Evolutionary conservation across 1,139 yeast genomes (phyloP).

Genomic region (Pichia sp.): DNA sequence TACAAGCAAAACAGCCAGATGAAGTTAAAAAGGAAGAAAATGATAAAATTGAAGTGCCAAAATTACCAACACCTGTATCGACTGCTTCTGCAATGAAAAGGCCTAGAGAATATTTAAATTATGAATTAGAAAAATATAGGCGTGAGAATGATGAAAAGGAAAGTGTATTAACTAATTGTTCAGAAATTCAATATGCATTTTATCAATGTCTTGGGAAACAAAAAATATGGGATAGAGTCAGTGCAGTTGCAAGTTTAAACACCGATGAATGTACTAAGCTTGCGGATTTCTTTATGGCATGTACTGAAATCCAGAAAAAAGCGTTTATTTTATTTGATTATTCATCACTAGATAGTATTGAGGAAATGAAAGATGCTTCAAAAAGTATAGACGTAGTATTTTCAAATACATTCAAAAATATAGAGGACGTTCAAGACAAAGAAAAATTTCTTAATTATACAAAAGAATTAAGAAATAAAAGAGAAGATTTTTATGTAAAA

Average conservation of each 20-base stretch:
- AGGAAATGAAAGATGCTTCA: constrained; percentile 25
- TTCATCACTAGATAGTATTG: constrained; percentile 22
- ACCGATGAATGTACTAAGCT: constrained; percentile 22
- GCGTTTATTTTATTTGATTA: constrained; percentile 29
- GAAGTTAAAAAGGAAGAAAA: background rate
- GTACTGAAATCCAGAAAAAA: constrained; percentile 27
- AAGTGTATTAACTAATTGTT: constrained; percentile 28
- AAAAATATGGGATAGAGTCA: constrained; percentile 15
- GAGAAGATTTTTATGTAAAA: constrained; percentile 26
- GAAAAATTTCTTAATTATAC: constrained; percentile 21
- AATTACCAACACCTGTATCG: constrained; percentile 7
- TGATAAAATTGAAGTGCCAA: background rate
- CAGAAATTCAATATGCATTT: constrained; percentile 27
- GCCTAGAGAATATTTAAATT: constrained; percentile 13
- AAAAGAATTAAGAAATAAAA: constrained; percentile 22
- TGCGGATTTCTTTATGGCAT: constrained; percentile 27
- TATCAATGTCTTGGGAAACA: constrained; percentile 23
- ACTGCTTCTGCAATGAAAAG: constrained; percentile 6
- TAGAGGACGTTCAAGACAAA: constrained; percentile 25
- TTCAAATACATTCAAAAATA: constrained; percentile 20
- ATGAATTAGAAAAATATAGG: constrained; percentile 22
- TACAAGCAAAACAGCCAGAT: constrained; percentile 1
- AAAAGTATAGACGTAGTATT: constrained; percentile 25
- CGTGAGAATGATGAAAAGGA: constrained; percentile 25
- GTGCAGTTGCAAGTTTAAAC: constrained; percentile 16